phyloP scores from a whole-genome alignment of 1,284 basidiomycete species.

The Kalmanozyma brasiliensis region DNA sequence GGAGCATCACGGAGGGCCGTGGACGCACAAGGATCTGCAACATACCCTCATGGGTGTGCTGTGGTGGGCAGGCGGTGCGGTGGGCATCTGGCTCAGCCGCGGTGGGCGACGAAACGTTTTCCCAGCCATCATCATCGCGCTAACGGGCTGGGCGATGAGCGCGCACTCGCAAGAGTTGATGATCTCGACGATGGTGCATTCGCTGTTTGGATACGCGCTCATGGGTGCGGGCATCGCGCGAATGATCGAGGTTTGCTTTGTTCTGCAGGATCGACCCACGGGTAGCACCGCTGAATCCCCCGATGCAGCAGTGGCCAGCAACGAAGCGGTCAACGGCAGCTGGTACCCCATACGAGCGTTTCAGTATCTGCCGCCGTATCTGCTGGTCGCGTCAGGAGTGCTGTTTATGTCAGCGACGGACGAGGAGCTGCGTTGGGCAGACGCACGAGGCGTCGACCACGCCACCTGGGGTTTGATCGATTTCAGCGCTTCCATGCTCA shows the following conservation, averaged over 20 bases:
- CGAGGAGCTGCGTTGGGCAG: constrained; percentile 66
- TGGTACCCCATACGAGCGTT: constrained; percentile 56
- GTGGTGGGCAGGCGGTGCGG: constrained; percentile 88
- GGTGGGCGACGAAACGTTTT: constrained; percentile 86
- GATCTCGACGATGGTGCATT: constrained; percentile 76
- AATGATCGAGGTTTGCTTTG: constrained; percentile 87
- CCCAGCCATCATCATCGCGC: constrained; percentile 79
- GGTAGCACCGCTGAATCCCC: constrained; percentile 35
- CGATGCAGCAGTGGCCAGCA: constrained; percentile 4
- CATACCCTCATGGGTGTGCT: constrained; percentile 76
- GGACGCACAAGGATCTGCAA: constrained; percentile 90
- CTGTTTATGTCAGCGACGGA: constrained; percentile 67
- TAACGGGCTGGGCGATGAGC: constrained; percentile 90
- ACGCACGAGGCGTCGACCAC: constrained; percentile 58
- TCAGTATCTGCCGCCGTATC: constrained; percentile 63
- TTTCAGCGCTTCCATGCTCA: constrained; percentile 55
- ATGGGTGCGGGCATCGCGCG: constrained; percentile 85
- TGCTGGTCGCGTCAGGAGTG: constrained; percentile 58
- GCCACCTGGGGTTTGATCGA: constrained; percentile 66
- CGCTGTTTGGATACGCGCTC: constrained; percentile 83
- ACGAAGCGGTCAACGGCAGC: constrained; percentile 32
- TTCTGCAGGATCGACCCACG: constrained; percentile 69
- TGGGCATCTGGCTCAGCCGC: constrained; percentile 86
- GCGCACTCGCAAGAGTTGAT: constrained; percentile 82
- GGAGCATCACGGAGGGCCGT: constrained; percentile 71